A percentile compares a stretch with the other conserved stretches of the same genome.
Evolutionary conservation across 148 eudicot genomes (phyloP).

Genomic region (Oxyria digyna): DNA sequence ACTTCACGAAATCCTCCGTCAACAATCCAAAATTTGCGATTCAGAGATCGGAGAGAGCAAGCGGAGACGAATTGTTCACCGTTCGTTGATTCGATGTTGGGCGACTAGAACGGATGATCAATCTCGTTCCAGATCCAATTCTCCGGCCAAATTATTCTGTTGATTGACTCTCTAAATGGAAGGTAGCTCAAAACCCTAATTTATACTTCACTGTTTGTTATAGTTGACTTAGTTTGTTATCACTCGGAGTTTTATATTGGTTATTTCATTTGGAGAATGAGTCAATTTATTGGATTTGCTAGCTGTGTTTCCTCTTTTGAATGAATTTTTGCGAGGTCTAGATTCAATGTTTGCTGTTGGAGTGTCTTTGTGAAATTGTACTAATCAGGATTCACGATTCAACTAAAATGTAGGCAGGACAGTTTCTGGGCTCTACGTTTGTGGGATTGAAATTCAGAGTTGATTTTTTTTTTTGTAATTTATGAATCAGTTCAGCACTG

Average conservation of each 20-base stretch:
- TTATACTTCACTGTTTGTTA: background rate
- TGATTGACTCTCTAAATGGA: conserved; percentile 4
- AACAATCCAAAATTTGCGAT: background rate
- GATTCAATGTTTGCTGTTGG: conserved; percentile 4
- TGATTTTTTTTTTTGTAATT: background rate
- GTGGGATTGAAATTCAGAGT: background rate
- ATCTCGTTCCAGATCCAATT: conserved; percentile 3
- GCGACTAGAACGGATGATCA: background rate
- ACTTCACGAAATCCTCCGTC: background rate
- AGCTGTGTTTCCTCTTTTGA: background rate
- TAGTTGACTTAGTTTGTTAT: background rate
- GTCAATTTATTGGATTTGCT: background rate
- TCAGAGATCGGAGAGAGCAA: background rate
- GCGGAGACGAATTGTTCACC: background rate
- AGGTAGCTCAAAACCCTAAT: conserved; percentile 10
- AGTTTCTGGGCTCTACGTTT: background rate
- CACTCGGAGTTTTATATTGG: background rate
- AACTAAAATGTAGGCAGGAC: background rate
- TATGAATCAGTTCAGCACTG: background rate
- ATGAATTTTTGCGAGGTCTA: background rate
- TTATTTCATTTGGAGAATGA: background rate
- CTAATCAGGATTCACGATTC: background rate
- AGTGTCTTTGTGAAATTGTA: conserved; percentile 2
- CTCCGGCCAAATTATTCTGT: background rate
- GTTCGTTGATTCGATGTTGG: background rate